Percentiles rank a stretch among this genome's conserved stretches.
Conservation (phyloP, 192 early-diverging fungal species). For the Coemansia sp. region DNA sequence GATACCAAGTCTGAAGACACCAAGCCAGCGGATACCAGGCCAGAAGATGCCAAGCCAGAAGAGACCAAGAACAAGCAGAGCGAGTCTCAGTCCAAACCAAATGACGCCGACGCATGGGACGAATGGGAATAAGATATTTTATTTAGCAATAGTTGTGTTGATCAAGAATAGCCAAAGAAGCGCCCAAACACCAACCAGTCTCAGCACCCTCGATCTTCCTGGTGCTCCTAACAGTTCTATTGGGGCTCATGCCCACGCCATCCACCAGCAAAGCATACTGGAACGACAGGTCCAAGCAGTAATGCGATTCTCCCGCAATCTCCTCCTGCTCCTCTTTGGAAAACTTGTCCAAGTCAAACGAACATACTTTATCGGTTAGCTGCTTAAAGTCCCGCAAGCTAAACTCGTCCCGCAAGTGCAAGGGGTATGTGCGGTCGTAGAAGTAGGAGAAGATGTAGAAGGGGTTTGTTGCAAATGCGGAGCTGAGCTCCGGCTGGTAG, state of each 20-base stretch:
- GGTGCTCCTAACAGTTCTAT: conserved; percentile 70
- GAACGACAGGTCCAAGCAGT: conserved; percentile 90
- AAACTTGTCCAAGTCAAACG: conserved; percentile 50
- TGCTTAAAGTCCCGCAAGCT: conserved; percentile 65
- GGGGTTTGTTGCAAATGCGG: conserved; percentile 68
- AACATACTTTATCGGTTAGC: conserved; percentile 70
- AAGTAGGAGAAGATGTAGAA: conserved; percentile 97
- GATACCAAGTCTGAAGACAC: conserved; percentile 11
- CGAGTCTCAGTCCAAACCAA: not conserved
- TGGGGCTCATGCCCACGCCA: conserved; percentile 78
- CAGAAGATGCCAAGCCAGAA: not conserved
- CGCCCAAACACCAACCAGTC: conserved; percentile 96
- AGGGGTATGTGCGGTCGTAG: conserved; percentile 80
- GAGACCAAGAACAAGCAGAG: not conserved
- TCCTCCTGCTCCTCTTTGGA: conserved; percentile 55
- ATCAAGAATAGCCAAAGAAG: conserved; percentile 81
- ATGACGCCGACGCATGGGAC: conserved; percentile 35
- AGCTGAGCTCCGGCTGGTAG: conserved; percentile 77
- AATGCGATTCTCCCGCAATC: conserved; percentile 59
- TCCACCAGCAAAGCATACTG: conserved; percentile 77
- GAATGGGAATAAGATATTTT: conserved; percentile 38
- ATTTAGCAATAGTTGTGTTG: conserved; percentile 38
- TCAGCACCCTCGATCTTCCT: conserved; percentile 92
- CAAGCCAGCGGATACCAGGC: conserved; percentile 6
- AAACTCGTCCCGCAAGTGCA: conserved; percentile 71